phyloP scores from a whole-genome alignment of 2,329 filamentous ascomycete species.

The Claviceps sp. region DNA sequence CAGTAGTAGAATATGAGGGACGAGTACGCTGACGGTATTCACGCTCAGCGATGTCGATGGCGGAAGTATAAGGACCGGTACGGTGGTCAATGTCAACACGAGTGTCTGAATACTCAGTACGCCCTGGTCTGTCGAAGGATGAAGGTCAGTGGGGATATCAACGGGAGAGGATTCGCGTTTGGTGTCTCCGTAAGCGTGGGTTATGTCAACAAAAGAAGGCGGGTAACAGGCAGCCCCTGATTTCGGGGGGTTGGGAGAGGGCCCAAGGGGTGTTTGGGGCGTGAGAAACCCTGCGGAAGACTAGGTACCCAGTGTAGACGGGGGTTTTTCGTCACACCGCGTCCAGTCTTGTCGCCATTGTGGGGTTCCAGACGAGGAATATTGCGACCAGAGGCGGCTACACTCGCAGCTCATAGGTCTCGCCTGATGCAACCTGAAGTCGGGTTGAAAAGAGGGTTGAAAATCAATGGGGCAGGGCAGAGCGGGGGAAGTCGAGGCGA shows the following conservation, averaged over 20 bases:
- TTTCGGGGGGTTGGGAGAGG: conserved; percentile 5
- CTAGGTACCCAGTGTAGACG: background rate
- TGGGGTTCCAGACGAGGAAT: background rate
- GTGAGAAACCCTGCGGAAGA: conserved; percentile 6
- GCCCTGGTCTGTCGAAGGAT: conserved; percentile 18
- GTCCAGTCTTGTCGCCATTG: background rate
- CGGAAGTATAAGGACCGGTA: conserved; percentile 32
- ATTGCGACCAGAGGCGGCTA: background rate
- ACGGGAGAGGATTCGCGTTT: conserved; percentile 14
- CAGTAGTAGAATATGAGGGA: conserved; percentile 29
- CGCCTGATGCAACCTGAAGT: background rate
- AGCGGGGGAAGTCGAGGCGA: background rate
- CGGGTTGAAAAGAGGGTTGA: background rate
- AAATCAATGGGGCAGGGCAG: background rate
- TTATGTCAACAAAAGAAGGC: conserved; percentile 12
- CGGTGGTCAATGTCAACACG: conserved; percentile 51
- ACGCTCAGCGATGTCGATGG: conserved; percentile 52
- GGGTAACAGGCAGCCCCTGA: conserved; percentile 10
- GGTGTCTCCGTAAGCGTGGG: conserved; percentile 4
- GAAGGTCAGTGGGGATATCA: conserved; percentile 5
- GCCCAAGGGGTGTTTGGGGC: background rate
- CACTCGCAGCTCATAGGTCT: background rate
- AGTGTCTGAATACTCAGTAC: conserved; percentile 43
- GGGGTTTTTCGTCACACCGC: conserved; percentile 4
- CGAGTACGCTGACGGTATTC: conserved; percentile 51